These are phyloP conservation scores for Lachancea lanzarotensis DNA, from an alignment of 805 yeast species.

Conservation along the genomic window DNA sequence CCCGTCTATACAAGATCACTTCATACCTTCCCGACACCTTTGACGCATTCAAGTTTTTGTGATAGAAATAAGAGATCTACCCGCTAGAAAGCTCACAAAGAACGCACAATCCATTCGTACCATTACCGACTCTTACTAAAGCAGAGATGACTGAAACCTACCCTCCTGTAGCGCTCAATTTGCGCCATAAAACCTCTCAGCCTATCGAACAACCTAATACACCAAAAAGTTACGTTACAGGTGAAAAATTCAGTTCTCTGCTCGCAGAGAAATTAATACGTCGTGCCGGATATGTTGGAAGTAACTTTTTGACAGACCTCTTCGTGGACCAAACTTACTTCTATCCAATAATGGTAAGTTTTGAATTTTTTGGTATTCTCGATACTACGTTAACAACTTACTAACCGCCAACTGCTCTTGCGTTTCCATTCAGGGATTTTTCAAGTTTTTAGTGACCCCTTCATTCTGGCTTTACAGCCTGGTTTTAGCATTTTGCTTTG, in stretches of 20 bases:
- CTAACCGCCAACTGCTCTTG: conserved; percentile 2
- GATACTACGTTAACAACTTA: not conserved
- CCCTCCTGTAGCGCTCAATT: not conserved
- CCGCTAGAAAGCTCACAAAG: not conserved
- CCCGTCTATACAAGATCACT: not conserved
- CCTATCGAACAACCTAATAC: not conserved
- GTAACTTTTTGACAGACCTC: conserved; percentile 10
- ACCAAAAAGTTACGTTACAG: not conserved
- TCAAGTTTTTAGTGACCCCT: conserved; percentile 18
- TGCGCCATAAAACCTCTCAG: not conserved
- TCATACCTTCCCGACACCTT: not conserved
- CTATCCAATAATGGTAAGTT: conserved; percentile 11
- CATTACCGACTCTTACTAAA: not conserved
- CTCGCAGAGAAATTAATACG: not conserved
- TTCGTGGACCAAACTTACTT: conserved; percentile 4
- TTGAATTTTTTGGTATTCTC: not conserved
- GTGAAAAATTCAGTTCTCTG: not conserved
- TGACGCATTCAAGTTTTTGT: not conserved
- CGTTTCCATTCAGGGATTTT: conserved; percentile 19
- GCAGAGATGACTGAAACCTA: not conserved
- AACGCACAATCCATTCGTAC: not conserved
- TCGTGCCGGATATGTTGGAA: conserved; percentile 1
- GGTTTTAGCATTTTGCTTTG: conserved; percentile 21
- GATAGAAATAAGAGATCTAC: not conserved
- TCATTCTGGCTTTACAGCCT: conserved; percentile 27